Conservation (phyloP, 1,284 basidiomycete species). For the Leucoagaricus sp. region DNA sequence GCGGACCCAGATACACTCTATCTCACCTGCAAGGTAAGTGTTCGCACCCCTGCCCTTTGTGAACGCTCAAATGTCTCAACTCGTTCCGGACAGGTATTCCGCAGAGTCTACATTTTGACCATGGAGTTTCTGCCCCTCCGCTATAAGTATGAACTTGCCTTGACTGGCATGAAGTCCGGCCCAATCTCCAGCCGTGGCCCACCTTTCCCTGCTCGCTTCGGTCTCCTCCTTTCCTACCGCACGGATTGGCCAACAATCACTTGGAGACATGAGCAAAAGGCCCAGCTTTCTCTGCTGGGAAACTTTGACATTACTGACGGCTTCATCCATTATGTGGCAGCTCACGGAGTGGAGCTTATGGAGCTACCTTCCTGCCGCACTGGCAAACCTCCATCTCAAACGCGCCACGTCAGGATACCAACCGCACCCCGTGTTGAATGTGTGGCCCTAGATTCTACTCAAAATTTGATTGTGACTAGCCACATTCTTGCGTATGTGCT, state of each 20-base stretch:
- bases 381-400: conserved; percentile 42
- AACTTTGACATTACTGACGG: conserved; percentile 41
- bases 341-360: conserved; percentile 48
- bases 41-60: no score
- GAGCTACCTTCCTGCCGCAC: conserved; percentile 57
- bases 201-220: conserved; percentile 43
- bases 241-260: conserved; percentile 53
- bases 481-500: conserved; percentile 42
- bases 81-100: conserved; percentile 42
- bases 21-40: conserved; percentile 48
- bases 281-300: conserved; percentile 38
- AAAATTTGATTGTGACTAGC: conserved; percentile 47
- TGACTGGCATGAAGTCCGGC: conserved; percentile 58
- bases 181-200: conserved; percentile 38
- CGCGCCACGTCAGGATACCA: conserved; percentile 49
- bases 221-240: conserved; percentile 49
- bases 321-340: conserved; percentile 53
- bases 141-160: conserved; percentile 54
- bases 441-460: conserved; percentile 50
- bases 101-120: conserved; percentile 42
- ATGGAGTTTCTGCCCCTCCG: conserved; percentile 49
- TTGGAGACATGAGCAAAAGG: conserved; percentile 51
- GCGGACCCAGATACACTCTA: conserved; percentile 54
- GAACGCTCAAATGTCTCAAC: neutral
- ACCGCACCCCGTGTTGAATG: conserved; percentile 48